Evolutionary conservation across 2,329 filamentous ascomycete genomes (phyloP), one percentile per base, ranked within the genome.

Genomic region (Neofusicoccum ribis): DNA sequence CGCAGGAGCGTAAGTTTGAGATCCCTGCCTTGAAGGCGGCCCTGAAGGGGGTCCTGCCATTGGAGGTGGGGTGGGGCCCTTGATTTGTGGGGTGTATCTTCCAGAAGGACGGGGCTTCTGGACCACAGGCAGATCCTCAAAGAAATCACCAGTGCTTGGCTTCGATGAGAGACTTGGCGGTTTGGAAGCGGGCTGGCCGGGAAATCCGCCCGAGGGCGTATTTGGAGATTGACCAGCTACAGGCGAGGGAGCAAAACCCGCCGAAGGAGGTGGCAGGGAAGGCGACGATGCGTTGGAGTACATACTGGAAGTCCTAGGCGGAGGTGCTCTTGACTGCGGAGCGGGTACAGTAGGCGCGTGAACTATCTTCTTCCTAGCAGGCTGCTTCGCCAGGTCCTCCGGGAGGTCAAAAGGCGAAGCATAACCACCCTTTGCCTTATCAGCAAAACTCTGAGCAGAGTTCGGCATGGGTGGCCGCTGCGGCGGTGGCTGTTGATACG

Each of bases 361-460:
- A 9, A 65, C 63, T 3, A 52, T 36, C 20, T 46, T 50, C 20
- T 52, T 70, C 65, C 81, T 90, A 89, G 76, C 88, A 83, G 72
- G 90, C 31, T 83, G 88, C 70, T 90, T 90, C 34, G 90, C 86
- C 36, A 99, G 85, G 63, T 97, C 94, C 78, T 95, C 91, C 3
- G 95, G 95, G 20, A 99, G 83, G 79, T 99, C 96, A 72, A 97
- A 99, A 0, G 95, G 95, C 20, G 94, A 98, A 56, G 90, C 86
- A 75, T 99, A 99, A 7, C 94, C 93, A 64, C 91, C 91, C 78
- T 96, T 98, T 3, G 92, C 82, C 77, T 96, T 96, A 76, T 94
- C 90, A 5, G 86, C 92, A 77, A 97, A 99, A 77, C 94, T 98
- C 74, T 96, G 88, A 0, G 80, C 76, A 41, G 76, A 76, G 46